Conservation (phyloP, 1,284 basidiomycete species). For the Athelia sp. region DNA sequence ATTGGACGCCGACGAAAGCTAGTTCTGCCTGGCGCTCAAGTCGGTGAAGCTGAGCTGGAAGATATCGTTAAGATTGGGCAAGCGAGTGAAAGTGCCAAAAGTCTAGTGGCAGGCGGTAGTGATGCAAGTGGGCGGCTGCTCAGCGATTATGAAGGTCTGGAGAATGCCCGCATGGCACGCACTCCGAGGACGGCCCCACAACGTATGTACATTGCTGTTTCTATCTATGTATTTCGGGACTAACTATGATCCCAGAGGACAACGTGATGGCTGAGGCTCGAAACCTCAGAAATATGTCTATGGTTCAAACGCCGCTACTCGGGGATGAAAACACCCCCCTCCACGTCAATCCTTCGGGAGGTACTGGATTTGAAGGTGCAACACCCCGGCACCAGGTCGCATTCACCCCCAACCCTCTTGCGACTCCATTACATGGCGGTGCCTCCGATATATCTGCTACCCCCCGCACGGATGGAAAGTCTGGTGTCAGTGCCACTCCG, state of each 20-base stretch:
- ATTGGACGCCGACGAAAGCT: slow-evolving; percentile 88
- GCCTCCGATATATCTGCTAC: slow-evolving; percentile 53
- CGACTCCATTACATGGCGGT: slow-evolving; percentile 67
- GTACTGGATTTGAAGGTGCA: slow-evolving; percentile 88
- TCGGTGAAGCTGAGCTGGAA: slow-evolving; percentile 94
- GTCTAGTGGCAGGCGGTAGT: slow-evolving; percentile 74
- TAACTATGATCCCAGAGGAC: slow-evolving; percentile 58
- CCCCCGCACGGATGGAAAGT: slow-evolving; percentile 44
- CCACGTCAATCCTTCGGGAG: slow-evolving; percentile 64
- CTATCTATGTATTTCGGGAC: slow-evolving; percentile 3
- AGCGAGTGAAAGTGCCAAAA: slow-evolving; percentile 84
- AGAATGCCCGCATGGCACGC: slow-evolving; percentile 83
- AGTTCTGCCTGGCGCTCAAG: slow-evolving; percentile 86
- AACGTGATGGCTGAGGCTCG: slow-evolving; percentile 93
- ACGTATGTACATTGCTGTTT: slow-evolving; percentile 50
- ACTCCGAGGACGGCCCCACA: slow-evolving; percentile 92
- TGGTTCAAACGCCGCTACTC: slow-evolving; percentile 89
- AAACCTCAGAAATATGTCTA: slow-evolving; percentile 90
- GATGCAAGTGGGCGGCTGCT: slow-evolving; percentile 85
- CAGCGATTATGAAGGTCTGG: slow-evolving; percentile 89
- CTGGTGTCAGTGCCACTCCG: slow-evolving; percentile 64
- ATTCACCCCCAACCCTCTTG: slow-evolving; percentile 94
- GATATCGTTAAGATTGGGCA: slow-evolving; percentile 99
- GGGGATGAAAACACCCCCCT: slow-evolving; percentile 96
- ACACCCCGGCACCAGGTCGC: slow-evolving; percentile 86